Percentiles rank a stretch among this genome's conserved stretches.
phyloP scores from a whole-genome alignment of 2,329 filamentous ascomycete genomes.

The Sporothrix inflata region DNA sequence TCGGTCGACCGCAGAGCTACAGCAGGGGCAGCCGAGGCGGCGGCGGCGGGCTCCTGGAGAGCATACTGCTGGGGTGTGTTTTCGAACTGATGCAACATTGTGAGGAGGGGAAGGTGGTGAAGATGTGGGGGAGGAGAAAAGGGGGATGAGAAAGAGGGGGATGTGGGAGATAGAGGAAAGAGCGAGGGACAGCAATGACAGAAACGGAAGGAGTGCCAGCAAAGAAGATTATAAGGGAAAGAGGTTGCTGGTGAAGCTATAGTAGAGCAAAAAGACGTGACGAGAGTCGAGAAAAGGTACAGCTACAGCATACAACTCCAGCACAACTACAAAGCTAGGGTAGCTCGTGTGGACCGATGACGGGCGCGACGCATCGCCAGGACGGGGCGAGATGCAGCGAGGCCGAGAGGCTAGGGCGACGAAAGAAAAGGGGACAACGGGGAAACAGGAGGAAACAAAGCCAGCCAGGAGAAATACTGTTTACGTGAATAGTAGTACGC shows the following conservation, averaged over 20 bases:
- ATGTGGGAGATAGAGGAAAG: neutral
- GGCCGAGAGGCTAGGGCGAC: neutral
- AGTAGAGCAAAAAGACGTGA: neutral
- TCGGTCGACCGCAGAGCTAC: constrained; percentile 47
- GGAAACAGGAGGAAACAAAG: neutral
- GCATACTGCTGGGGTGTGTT: constrained; percentile 38
- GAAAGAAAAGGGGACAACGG: neutral
- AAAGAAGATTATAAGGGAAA: constrained; percentile 6
- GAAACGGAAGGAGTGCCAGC: neutral
- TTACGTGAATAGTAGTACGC: neutral
- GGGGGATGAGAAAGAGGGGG: neutral
- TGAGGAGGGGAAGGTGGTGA: neutral
- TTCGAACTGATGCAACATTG: constrained; percentile 31
- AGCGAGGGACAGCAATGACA: constrained; percentile 5
- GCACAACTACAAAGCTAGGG: neutral
- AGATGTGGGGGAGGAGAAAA: too few relatives aligned
- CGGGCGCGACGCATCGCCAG: neutral
- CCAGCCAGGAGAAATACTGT: neutral
- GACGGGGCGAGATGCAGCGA: constrained; percentile 25
- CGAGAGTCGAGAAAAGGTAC: neutral
- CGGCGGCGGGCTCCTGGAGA: constrained; percentile 28
- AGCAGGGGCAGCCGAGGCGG: constrained; percentile 14
- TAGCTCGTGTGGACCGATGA: constrained; percentile 14
- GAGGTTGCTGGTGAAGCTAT: neutral
- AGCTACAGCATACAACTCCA: neutral